phyloP scores from a whole-genome alignment of 164 flowering plant genomes.

The Macadamia tetraphylla region DNA sequence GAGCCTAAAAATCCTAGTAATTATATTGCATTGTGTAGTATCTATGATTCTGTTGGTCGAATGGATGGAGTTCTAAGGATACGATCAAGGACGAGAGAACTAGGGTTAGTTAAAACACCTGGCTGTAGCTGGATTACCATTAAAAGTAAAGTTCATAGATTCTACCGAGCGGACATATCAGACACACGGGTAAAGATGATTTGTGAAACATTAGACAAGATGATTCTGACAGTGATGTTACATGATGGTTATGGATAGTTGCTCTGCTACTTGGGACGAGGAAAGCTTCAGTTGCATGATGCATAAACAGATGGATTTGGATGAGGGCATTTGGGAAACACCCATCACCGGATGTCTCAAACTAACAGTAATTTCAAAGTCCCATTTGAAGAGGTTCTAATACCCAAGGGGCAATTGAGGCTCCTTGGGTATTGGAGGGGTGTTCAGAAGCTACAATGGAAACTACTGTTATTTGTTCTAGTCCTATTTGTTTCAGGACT shows the following conservation, averaged over 20 bases:
- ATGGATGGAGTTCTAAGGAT: conserved; percentile 26
- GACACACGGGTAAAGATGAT: conserved; percentile 19
- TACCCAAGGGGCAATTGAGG: no score
- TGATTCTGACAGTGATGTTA: conserved; percentile 13
- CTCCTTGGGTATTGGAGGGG: no score
- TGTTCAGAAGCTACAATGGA: no score
- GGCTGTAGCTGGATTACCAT: conserved; percentile 53
- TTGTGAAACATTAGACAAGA: conserved; percentile 23
- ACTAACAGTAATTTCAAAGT: no score
- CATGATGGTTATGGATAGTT: conserved; percentile 10
- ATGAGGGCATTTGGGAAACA: background rate
- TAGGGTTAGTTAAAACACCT: conserved; percentile 40
- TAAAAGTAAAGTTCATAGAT: conserved; percentile 27
- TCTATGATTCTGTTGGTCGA: conserved; percentile 41
- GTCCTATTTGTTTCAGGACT: no score
- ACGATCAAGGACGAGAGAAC: conserved; percentile 42
- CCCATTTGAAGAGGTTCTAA: no score
- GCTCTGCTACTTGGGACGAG: background rate
- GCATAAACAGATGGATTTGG: background rate
- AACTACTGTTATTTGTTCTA: no score
- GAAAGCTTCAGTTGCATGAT: background rate
- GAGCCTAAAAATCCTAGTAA: conserved; percentile 57
- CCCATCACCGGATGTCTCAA: no score
- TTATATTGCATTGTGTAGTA: conserved; percentile 45
- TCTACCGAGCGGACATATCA: conserved; percentile 41